Evolutionary conservation across 768 basidiomycete species (phyloP).

Genomic region (Lactarius sp.): DNA sequence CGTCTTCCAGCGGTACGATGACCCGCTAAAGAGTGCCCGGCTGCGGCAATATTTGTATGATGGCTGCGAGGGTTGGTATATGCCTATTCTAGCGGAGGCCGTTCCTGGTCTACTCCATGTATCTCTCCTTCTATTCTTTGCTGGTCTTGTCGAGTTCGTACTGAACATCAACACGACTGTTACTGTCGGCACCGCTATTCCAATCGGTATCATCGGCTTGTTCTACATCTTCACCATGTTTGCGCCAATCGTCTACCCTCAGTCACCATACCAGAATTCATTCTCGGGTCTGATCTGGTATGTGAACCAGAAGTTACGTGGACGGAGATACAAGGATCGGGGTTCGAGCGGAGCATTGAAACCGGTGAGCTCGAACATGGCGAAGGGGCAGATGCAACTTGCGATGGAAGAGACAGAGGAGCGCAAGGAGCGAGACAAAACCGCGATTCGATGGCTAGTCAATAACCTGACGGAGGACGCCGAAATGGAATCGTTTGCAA

Average conservation of each 20-base stretch:
- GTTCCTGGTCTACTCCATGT: too few species aligned
- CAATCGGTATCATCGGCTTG: too few species aligned
- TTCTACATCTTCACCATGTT: constrained; percentile 18
- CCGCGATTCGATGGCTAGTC: neutral
- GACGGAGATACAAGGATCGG: neutral
- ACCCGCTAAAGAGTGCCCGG: too few species aligned
- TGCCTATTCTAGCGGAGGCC: constrained; percentile 37
- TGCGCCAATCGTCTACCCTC: constrained; percentile 3
- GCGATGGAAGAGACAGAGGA: neutral
- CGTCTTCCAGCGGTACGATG: too few species aligned
- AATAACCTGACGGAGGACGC: neutral
- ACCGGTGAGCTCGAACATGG: neutral
- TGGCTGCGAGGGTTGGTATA: constrained; percentile 38
- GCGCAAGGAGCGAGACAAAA: neutral
- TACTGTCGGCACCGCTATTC: too few species aligned
- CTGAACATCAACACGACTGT: too few species aligned
- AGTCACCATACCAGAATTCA: constrained; percentile 15
- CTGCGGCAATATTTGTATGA: constrained; percentile 28
- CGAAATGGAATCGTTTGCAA: neutral
- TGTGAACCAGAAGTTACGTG: neutral
- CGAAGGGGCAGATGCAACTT: neutral
- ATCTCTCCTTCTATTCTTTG: too few species aligned
- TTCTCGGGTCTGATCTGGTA: neutral
- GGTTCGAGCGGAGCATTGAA: neutral
- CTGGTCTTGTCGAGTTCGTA: too few species aligned